A percentile compares a stretch with the other conserved stretches of the same genome.
Evolutionary conservation across 1,284 basidiomycete genomes (phyloP).

Genomic region (Puccinia coronata): DNA sequence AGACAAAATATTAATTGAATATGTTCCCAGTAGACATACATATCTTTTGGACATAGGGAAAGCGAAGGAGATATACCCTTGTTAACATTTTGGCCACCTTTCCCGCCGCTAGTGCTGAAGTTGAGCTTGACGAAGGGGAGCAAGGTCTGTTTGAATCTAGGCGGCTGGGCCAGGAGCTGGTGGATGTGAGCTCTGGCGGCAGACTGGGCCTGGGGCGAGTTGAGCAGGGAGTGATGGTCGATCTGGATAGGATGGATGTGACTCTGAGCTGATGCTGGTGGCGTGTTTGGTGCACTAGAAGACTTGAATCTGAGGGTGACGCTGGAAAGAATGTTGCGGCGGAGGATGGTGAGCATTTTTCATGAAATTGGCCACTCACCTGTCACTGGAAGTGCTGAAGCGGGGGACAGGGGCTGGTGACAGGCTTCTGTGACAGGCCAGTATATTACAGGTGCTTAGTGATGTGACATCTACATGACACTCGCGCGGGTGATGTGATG

Average conservation of each 20-base stretch:
- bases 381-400: no score
- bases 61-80: conserved; percentile 8
- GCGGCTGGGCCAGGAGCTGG: neutral
- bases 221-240: neutral
- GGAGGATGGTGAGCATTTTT: neutral
- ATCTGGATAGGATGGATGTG: neutral
- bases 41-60: no score
- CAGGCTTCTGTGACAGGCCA: no score
- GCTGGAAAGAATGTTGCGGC: no score
- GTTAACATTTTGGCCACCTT: conserved; percentile 49
- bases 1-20: neutral
- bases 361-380: no score
- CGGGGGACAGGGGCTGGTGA: no score
- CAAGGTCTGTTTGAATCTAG: conserved; percentile 5
- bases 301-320: conserved; percentile 7
- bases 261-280: neutral
- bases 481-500: no score
- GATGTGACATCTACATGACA: neutral
- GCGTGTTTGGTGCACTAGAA: neutral
- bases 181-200: conserved; percentile 10
- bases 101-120: conserved; percentile 43
- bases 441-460: no score
- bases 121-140: conserved; percentile 1
- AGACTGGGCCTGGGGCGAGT: conserved; percentile 20
- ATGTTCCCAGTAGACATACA: no score